These are phyloP conservation scores for Mucuna pruriens DNA, from an alignment of 306 rosid species.

Conservation along the genomic window DNA sequence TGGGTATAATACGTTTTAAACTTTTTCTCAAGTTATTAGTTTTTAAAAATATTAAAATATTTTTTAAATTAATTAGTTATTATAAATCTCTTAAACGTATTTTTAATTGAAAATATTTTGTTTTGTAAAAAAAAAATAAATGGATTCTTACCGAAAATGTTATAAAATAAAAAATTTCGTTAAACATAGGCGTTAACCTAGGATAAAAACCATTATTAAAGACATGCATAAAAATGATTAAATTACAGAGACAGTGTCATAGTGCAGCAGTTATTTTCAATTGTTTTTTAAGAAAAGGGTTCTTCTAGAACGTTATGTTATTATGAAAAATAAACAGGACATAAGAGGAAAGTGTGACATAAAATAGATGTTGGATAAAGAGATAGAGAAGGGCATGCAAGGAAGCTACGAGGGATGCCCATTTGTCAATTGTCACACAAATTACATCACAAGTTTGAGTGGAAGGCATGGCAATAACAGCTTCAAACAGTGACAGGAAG, in stretches of 20 bases:
- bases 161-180: too few relatives aligned
- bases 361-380: not conserved
- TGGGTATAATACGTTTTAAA: too few relatives aligned
- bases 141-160: too few relatives aligned
- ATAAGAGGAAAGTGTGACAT: not conserved
- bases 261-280: not conserved
- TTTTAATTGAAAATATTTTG: too few relatives aligned
- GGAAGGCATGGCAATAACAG: constrained; percentile 30
- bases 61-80: too few relatives aligned
- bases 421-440: constrained; percentile 41
- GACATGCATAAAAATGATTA: too few relatives aligned
- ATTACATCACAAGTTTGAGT: constrained; percentile 27
- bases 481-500: constrained; percentile 38
- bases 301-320: not conserved
- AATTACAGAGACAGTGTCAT: not conserved
- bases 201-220: not conserved
- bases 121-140: too few relatives aligned
- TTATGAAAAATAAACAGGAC: not conserved
- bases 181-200: too few relatives aligned
- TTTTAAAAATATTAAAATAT: too few relatives aligned
- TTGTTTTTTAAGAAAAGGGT: not conserved
- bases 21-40: too few relatives aligned
- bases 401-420: constrained; percentile 30
- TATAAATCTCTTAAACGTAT: too few relatives aligned
- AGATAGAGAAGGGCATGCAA: not conserved